Base-by-base conservation (phyloP, 2,329 filamentous ascomycete species). In the Aspergillus chevalieri region DNA sequence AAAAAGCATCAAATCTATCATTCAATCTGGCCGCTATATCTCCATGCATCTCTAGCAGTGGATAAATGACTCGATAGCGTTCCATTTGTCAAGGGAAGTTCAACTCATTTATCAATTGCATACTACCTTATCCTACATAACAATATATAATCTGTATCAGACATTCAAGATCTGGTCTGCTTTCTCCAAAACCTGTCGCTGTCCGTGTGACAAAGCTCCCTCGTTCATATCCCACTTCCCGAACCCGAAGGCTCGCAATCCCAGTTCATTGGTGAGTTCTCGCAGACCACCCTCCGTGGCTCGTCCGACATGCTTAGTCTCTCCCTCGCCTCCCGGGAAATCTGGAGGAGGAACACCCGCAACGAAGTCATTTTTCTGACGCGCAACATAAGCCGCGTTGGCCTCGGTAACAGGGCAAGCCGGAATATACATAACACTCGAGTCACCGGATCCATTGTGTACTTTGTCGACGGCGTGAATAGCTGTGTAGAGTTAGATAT, bases 371-470 rank as follows among this genome's bases (percentile, higher is more conserved):
- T 46, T 24, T n/a, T 43, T 42, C 15, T 52, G 51, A 10, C 47
- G 51, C 4, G 45, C 45, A 15, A 52, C 21, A n/a, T 52, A 52
- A 46, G 48, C 49, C 36, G 38, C 49, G 43, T 52, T 52, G 22
- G 8, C 48, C 3, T 42, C 46, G n/a, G 48, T 52, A 9, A 52
- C 14, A 2, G 51, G 51, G 22, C 47, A 45, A 7, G 51, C 47
- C 26, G 51, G 51, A 26, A 52, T 52, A 24, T 52, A 52, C 15
- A 52, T 36, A 12, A 52, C 51, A 8, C 51, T 47, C 3, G 51
- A 45, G 34, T 52, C 51, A 7, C 33, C 26, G 9, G 30, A 19
- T 14, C 51, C 51, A 14, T 42, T 33, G 24, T 52, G 47, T 7
- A 28, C 36, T 14, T 8, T 50, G 10, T 52, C 48, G 3, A 45